A percentile compares a stretch with the other conserved stretches of the same genome.
phyloP scores from a whole-genome alignment of 2,329 filamentous ascomycete species.

The Orbilia blumenaviensis region DNA sequence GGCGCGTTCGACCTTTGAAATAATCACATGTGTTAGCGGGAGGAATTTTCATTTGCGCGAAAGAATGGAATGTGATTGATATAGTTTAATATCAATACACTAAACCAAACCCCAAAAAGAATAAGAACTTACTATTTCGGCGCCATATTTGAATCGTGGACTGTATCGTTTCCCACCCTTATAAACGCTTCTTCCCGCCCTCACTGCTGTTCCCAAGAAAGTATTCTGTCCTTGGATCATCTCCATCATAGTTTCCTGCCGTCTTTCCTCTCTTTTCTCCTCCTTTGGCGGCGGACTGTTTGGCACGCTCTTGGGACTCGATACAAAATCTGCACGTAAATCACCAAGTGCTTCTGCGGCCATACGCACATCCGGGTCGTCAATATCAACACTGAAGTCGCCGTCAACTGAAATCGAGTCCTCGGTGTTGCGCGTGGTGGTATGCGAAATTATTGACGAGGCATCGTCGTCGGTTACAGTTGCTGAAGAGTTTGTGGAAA shows the following conservation, averaged over 20 bases:
- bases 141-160: slow-evolving; percentile 85
- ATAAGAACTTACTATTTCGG: slow-evolving; percentile 59
- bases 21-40: background rate
- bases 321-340: slow-evolving; percentile 65
- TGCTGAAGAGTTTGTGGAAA: slow-evolving; percentile 34
- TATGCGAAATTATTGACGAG: slow-evolving; percentile 42
- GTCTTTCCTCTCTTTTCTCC: slow-evolving; percentile 60
- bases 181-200: slow-evolving; percentile 48
- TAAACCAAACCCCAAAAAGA: background rate
- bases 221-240: slow-evolving; percentile 69
- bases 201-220: slow-evolving; percentile 62
- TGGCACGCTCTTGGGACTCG: slow-evolving; percentile 55
- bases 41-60: background rate
- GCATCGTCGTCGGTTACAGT: slow-evolving; percentile 51
- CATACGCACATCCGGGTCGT: slow-evolving; percentile 73
- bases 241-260: slow-evolving; percentile 64
- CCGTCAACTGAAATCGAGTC: slow-evolving; percentile 31
- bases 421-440: slow-evolving; percentile 51
- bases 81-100: too few relatives aligned
- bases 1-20: slow-evolving; percentile 66
- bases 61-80: slow-evolving; percentile 10
- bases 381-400: slow-evolving; percentile 61
- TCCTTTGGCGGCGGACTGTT: slow-evolving; percentile 58
- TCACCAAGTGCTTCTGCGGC: slow-evolving; percentile 80
- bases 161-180: slow-evolving; percentile 68